Conservation (phyloP, 768 basidiomycete genomes). For the Termitomyces sp. region DNA sequence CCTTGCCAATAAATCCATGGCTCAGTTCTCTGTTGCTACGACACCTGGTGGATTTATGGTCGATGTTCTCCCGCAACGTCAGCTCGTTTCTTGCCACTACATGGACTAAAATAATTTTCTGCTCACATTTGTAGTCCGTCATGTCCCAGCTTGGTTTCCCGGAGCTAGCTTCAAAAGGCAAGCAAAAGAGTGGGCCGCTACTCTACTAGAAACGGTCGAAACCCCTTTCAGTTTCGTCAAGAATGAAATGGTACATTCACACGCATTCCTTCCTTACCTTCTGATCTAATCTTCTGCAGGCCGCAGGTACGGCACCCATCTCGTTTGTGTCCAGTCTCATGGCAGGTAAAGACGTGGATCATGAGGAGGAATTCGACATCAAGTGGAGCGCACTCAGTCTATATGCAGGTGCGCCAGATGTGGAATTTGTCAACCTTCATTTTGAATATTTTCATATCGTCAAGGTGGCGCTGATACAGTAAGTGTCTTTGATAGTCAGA, state of each 20-base stretch:
- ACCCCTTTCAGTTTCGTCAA: not conserved
- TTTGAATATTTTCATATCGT: not conserved
- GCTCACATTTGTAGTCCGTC: not conserved
- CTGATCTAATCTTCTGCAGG: conserved; percentile 27
- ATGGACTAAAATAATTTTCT: not conserved
- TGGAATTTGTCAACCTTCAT: not conserved
- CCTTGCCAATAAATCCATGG: conserved; percentile 25
- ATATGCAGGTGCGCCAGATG: conserved; percentile 34
- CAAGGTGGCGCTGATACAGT: conserved; percentile 53
- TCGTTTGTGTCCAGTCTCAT: conserved; percentile 57
- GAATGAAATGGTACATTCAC: not conserved
- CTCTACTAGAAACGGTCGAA: not conserved
- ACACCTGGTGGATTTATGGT: not conserved
- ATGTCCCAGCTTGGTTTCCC: not conserved
- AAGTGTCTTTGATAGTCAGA: conserved; percentile 11
- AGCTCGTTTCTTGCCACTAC: not conserved
- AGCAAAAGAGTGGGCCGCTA: not conserved
- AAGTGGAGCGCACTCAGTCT: conserved; percentile 58
- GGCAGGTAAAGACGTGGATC: conserved; percentile 39
- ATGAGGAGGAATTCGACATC: conserved; percentile 53
- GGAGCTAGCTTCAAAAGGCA: not conserved
- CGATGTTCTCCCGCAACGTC: not conserved
- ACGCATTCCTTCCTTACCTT: not conserved
- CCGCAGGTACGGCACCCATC: conserved; percentile 43
- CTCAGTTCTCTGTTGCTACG: not conserved